phyloP scores from a whole-genome alignment of 202 grass and related monocot species.

The Zizania palustris region DNA sequence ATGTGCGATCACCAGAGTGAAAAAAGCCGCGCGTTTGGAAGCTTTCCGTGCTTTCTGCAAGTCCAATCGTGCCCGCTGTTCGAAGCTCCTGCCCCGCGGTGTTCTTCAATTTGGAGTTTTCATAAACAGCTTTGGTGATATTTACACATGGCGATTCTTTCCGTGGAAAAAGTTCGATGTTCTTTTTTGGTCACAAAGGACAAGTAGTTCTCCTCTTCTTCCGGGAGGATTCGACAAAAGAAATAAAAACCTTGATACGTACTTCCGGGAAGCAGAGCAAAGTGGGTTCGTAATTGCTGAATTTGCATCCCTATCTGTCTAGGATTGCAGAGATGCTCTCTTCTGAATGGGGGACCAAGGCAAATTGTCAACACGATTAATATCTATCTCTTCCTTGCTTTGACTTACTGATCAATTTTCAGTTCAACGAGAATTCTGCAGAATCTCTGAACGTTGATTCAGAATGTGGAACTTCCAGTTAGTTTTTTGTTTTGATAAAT shows the following conservation, averaged over 20 bases:
- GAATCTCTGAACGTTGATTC: not conserved
- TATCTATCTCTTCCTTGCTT: not conserved
- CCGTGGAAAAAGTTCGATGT: not conserved
- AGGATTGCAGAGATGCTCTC: constrained; percentile 2
- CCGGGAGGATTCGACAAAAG: too few species aligned
- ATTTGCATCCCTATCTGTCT: not conserved
- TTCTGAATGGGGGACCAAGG: not conserved
- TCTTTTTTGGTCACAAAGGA: too few species aligned
- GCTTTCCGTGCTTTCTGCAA: not conserved
- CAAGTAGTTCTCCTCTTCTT: too few species aligned
- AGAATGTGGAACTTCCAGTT: not conserved
- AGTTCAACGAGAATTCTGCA: not conserved
- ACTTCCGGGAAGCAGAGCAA: too few species aligned
- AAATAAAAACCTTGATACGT: too few species aligned
- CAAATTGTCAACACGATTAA: not conserved
- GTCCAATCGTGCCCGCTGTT: not conserved
- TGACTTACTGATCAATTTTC: not conserved
- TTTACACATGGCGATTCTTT: not conserved
- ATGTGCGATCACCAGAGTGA: not conserved
- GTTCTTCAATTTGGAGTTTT: not conserved
- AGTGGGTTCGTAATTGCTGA: not conserved
- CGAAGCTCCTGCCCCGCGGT: not conserved
- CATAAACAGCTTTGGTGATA: not conserved
- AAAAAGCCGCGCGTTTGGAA: not conserved
- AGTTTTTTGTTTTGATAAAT: not conserved